phyloP scores from a whole-genome alignment of 495 filamentous ascomycete genomes.

The Penicillium atrosanguineum region DNA sequence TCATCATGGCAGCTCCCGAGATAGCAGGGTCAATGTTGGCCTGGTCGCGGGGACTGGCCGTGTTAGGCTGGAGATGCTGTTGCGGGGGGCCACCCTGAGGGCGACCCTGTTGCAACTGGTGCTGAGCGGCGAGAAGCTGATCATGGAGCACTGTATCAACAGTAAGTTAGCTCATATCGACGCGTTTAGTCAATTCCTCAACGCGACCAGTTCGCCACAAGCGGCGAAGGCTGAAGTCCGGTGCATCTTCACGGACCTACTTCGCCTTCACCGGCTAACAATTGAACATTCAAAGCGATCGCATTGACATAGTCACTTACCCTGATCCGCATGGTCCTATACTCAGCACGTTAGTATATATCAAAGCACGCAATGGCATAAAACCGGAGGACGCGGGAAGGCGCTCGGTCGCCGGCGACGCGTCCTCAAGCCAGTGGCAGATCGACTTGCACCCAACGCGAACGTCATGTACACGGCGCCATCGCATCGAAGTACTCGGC shows the following conservation, averaged over 20 bases:
- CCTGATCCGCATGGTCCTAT: slow-evolving; percentile 53
- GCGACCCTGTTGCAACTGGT: slow-evolving; percentile 41
- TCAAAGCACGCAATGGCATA: neutral
- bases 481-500: slow-evolving; percentile 20
- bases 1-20: slow-evolving; percentile 42
- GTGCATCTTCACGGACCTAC: neutral
- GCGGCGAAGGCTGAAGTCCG: neutral
- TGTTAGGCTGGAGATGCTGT: slow-evolving; percentile 43
- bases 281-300: neutral
- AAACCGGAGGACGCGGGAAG: slow-evolving; percentile 9
- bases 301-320: slow-evolving; percentile 36
- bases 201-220: neutral
- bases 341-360: slow-evolving; percentile 11
- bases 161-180: slow-evolving; percentile 17
- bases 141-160: slow-evolving; percentile 49
- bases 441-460: neutral
- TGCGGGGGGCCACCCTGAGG: slow-evolving; percentile 36
- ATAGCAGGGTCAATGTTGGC: slow-evolving; percentile 55
- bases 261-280: neutral
- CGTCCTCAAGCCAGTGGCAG: slow-evolving; percentile 8
- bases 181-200: neutral
- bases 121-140: slow-evolving; percentile 51
- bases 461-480: slow-evolving; percentile 7
- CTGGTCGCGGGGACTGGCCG: slow-evolving; percentile 46
- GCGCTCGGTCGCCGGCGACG: slow-evolving; percentile 8